Evolutionary conservation across 768 basidiomycete species (phyloP), one percentile per base, ranked within the genome.

Genomic region (Russula griseocarnosa): DNA sequence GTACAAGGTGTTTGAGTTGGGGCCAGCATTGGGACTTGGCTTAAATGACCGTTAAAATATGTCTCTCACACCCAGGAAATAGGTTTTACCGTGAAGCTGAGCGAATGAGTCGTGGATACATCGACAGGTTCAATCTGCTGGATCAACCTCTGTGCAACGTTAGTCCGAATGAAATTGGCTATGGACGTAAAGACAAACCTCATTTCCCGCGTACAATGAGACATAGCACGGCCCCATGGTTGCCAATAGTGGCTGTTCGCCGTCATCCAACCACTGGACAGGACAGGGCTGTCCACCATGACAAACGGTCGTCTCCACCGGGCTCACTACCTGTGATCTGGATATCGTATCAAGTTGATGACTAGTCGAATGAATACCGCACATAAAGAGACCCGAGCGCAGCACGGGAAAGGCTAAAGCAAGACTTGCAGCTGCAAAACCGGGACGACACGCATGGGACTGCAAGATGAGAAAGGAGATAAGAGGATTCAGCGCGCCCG

Each of bases 211-310:
- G 66, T 82, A 90, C 36, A 92, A 73, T 1, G 77, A 85, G 58
- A 87, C 79, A 3, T 75, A 74, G 56, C 81, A 79, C 0, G 81
- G 71, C 4, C 87, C 86, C 54, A 90, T 79, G 38, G 69, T 62
- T 7, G 74, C 47, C n/a, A 82, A 66, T 20, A 83, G 71, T 3
- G 89, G 88, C 1, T 60, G 42, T 11, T 64, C 44, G 20, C 88
- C 88, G 65, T 91, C 77, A 60, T 92, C 88, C 1, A 83, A 63
- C 88, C 87, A 91, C 51, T 76, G 61, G 8, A 90, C 78, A 0
- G 71, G 73, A 73, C 85, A 87, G 7, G 79, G 65, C 66, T 82
- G 72, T 13, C 83, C 85, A 28, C 76, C 88, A 44, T 75, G 74
- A 71, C 85, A 88, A 51, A 49, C 49, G 4, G 52, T 56, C 9